Percentiles rank a stretch among this genome's conserved stretches.
Conservation (phyloP, 2,329 filamentous ascomycete species). For the Boeremia lycopersici region DNA sequence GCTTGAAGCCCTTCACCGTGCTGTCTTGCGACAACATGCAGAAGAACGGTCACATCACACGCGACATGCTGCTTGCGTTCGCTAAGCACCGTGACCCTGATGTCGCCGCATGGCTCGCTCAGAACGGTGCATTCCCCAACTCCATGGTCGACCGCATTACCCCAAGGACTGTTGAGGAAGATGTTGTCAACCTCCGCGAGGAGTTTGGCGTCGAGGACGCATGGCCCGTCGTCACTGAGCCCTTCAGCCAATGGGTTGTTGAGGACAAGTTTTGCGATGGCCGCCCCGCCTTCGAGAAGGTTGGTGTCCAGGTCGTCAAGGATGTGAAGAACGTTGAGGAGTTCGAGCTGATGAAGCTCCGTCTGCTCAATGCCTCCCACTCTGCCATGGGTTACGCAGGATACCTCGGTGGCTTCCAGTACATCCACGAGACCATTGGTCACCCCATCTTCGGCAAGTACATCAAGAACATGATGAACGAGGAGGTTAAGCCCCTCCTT, state of each 20-base stretch:
- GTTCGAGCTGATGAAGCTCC: constrained; percentile 38
- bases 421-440: constrained; percentile 37
- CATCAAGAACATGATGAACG: constrained; percentile 38
- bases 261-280: constrained; percentile 39
- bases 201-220: constrained; percentile 34
- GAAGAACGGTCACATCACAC: constrained; percentile 38
- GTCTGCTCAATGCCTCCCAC: constrained; percentile 36
- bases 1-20: constrained; percentile 36
- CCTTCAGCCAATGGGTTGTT: constrained; percentile 39
- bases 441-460: constrained; percentile 33
- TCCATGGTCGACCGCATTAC: constrained; percentile 42
- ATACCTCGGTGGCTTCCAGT: constrained; percentile 34
- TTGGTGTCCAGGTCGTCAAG: constrained; percentile 38
- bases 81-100: constrained; percentile 31
- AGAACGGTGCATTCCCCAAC: constrained; percentile 40
- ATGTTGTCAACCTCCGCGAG: constrained; percentile 27
- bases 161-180: constrained; percentile 31
- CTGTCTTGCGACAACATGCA: constrained; percentile 42
- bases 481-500: constrained; percentile 37
- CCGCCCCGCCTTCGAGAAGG: constrained; percentile 37
- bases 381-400: constrained; percentile 36
- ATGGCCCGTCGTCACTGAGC: constrained; percentile 39
- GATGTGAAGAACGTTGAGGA: constrained; percentile 35
- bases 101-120: constrained; percentile 33
- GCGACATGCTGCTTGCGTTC: constrained; percentile 34